Evolutionary conservation across 208 protist genomes (phyloP).

Genomic region (Trypanosoma melophagium): DNA sequence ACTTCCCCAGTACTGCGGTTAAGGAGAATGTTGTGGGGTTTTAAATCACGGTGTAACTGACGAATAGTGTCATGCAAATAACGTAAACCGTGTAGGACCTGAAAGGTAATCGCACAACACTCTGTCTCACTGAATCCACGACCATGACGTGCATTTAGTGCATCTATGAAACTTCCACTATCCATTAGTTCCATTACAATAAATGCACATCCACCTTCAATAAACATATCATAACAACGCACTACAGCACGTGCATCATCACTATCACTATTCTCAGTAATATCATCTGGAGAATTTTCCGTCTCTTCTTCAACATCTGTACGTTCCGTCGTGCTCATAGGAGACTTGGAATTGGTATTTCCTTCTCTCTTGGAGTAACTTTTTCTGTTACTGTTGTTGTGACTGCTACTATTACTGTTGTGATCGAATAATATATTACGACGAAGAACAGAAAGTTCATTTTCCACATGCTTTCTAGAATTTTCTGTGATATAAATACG

Average conservation of each 20-base stretch:
- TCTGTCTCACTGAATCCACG: conserved; percentile 22
- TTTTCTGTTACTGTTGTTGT: neutral
- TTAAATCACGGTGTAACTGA: conserved; percentile 93
- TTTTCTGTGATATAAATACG: conserved; percentile 32
- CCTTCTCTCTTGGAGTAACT: neutral
- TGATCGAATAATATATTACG: conserved; percentile 1
- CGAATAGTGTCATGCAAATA: conserved; percentile 29
- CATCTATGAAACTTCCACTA: conserved; percentile 30
- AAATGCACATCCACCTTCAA: conserved; percentile 12
- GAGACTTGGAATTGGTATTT: neutral
- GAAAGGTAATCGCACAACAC: conserved; percentile 35
- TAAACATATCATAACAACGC: conserved; percentile 29
- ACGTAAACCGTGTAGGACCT: conserved; percentile 29
- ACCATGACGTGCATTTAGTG: conserved; percentile 13
- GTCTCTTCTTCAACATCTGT: conserved; percentile 4
- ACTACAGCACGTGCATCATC: conserved; percentile 22
- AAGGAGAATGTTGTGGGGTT: conserved; percentile 97
- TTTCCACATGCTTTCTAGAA: conserved; percentile 24
- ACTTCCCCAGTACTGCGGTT: conserved; percentile 87
- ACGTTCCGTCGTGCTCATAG: neutral
- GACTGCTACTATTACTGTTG: neutral
- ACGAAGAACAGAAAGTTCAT: conserved; percentile 28
- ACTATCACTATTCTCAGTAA: neutral
- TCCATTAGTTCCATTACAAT: conserved; percentile 40
- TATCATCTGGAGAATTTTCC: neutral